Conservation (phyloP, 1,284 basidiomycete species). For the Fomitiporia mediterranea region DNA sequence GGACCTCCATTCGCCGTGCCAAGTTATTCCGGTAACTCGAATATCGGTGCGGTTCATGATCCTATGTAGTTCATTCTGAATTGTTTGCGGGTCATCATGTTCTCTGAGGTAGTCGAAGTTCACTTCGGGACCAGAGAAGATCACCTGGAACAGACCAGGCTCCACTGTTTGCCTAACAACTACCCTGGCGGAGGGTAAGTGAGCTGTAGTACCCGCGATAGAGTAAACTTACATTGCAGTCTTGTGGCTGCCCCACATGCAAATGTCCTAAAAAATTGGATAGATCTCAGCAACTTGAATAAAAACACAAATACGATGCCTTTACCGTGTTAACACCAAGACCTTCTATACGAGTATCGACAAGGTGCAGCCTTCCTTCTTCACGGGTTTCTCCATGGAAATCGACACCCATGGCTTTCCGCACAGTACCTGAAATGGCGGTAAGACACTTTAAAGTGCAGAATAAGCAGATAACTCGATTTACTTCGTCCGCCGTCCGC, state of each 20-base stretch:
- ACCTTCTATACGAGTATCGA: conserved; percentile 4
- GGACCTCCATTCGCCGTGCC: conserved; percentile 11
- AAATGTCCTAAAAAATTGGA: not conserved
- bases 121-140: not conserved
- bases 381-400: conserved; percentile 43
- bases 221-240: no score
- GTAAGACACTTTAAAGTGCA: not conserved
- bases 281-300: no score
- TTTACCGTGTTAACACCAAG: not conserved
- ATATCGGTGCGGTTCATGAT: not conserved
- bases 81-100: not conserved
- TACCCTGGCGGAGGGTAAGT: not conserved
- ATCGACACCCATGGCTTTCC: conserved; percentile 38
- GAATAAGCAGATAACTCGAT: not conserved
- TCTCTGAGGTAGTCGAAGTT: not conserved
- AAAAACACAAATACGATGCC: no score
- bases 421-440: conserved; percentile 25
- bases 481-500: conserved; percentile 37
- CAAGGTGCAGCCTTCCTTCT: conserved; percentile 21
- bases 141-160: conserved; percentile 2
- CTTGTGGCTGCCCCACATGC: not conserved
- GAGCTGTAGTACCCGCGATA: no score
- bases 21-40: conserved; percentile 6
- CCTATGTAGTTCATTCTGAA: not conserved
- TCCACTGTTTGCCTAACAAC: not conserved